phyloP scores from a whole-genome alignment of 2,329 filamentous ascomycete genomes.

The Scytalidium lignicola region DNA sequence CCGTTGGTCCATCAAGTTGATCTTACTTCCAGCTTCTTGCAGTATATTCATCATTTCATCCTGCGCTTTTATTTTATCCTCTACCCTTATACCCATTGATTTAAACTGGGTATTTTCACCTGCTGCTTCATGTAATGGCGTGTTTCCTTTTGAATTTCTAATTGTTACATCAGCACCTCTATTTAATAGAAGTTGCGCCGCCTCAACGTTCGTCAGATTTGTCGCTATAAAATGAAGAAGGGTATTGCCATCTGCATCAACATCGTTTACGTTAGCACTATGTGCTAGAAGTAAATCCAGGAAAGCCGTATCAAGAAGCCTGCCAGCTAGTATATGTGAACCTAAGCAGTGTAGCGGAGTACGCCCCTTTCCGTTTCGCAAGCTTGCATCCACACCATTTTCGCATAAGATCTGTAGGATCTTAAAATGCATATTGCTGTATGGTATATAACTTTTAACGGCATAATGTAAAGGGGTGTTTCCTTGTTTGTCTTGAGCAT shows the following conservation, averaged over 20 bases:
- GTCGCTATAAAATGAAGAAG: slow-evolving; percentile 18
- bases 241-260: slow-evolving; percentile 17
- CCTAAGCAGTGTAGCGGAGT: slow-evolving; percentile 17
- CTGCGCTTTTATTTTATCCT: slow-evolving; percentile 13
- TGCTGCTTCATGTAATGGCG: slow-evolving; percentile 18
- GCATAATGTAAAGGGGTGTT: slow-evolving; percentile 15
- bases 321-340: slow-evolving; percentile 5
- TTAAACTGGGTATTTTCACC: slow-evolving; percentile 5
- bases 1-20: slow-evolving; percentile 16
- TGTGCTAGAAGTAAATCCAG: slow-evolving; percentile 17
- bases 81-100: slow-evolving; percentile 6
- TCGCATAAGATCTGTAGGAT: slow-evolving; percentile 12
- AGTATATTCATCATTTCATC: slow-evolving; percentile 13
- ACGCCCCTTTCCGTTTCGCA: slow-evolving; percentile 12
- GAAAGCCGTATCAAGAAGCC: slow-evolving; percentile 10
- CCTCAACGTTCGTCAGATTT: slow-evolving; percentile 16
- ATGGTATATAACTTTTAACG: slow-evolving; percentile 8
- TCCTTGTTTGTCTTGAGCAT: slow-evolving; percentile 13
- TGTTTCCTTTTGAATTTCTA: slow-evolving; percentile 16
- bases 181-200: slow-evolving; percentile 13
- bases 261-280: slow-evolving; percentile 14
- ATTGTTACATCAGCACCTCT: slow-evolving; percentile 14
- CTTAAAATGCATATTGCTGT: slow-evolving; percentile 9
- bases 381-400: slow-evolving; percentile 13
- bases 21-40: slow-evolving; percentile 2